Percentiles rank a stretch among this genome's conserved stretches.
phyloP scores from a whole-genome alignment of 805 yeast species.

The Candida ipomoeae region DNA sequence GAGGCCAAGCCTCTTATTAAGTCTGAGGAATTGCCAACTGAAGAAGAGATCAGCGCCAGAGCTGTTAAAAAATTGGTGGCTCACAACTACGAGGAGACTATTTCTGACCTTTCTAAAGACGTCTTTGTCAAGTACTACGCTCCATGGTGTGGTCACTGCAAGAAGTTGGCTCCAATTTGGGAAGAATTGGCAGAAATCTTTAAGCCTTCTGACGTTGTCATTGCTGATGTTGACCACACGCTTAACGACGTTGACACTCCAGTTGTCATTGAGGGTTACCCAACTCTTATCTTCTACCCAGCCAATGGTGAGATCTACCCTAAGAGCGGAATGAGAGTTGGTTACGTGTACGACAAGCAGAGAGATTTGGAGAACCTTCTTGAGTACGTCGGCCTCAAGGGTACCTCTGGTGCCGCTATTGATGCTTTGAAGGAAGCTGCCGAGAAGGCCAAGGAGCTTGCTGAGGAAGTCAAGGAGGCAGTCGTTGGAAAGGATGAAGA shows the following conservation, averaged over 20 bases:
- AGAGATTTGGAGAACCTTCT: conserved; percentile 73
- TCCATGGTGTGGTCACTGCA: conserved; percentile 98
- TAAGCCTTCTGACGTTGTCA: conserved; percentile 51
- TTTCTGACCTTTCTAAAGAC: conserved; percentile 56
- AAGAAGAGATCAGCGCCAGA: conserved; percentile 48
- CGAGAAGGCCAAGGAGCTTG: conserved; percentile 20
- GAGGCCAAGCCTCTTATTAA: conserved; percentile 68
- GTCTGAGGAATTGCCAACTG: conserved; percentile 86
- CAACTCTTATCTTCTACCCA: conserved; percentile 87
- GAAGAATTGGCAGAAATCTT: conserved; percentile 79
- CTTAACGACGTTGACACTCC: conserved; percentile 78
- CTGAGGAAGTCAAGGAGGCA: conserved; percentile 24
- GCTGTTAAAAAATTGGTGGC: conserved; percentile 78
- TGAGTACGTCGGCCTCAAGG: conserved; percentile 65
- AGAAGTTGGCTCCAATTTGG: conserved; percentile 81
- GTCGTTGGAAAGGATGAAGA: conserved; percentile 11
- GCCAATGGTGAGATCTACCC: conserved; percentile 52
- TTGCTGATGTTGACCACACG: conserved; percentile 90
- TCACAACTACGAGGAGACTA: conserved; percentile 68
- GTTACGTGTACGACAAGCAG: conserved; percentile 59
- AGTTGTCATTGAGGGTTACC: conserved; percentile 75
- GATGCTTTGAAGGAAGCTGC: conserved; percentile 17
- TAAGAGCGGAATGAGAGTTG: conserved; percentile 43
- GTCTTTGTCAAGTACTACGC: conserved; percentile 90
- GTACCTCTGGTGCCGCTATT: conserved; percentile 55